These are phyloP conservation scores for Pachysandra terminalis DNA, from an alignment of 164 flowering plant genomes.

Conservation along the genomic window DNA sequence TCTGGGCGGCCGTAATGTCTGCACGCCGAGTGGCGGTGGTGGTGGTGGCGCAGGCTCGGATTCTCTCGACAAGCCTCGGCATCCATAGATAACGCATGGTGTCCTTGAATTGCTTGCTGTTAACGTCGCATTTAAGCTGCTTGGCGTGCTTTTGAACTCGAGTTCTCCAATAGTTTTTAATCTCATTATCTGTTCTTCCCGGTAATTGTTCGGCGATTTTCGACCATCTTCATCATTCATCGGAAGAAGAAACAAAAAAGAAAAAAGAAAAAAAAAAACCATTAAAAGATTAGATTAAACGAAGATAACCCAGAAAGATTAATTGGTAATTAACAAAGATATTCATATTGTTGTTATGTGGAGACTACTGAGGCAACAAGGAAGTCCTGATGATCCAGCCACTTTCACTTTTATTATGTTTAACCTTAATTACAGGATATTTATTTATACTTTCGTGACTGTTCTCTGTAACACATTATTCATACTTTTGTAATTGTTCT, in stretches of 20 bases:
- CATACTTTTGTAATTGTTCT: too few species aligned
- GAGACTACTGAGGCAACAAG: too few species aligned
- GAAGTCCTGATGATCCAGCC: too few species aligned
- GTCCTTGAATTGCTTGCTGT: slow-evolving; percentile 71
- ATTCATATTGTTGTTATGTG: too few species aligned
- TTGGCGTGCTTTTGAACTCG: slow-evolving; percentile 75
- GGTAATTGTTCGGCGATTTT: slow-evolving; percentile 29
- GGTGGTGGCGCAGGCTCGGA: slow-evolving; percentile 38
- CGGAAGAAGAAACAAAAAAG: background rate
- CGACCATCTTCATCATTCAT: slow-evolving; percentile 24
- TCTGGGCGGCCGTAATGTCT: background rate
- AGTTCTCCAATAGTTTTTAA: slow-evolving; percentile 50
- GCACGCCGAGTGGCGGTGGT: background rate
- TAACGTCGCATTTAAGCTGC: slow-evolving; percentile 69
- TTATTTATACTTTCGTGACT: too few species aligned
- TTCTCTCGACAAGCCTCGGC: slow-evolving; percentile 52
- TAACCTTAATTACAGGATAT: too few species aligned
- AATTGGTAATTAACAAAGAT: too few species aligned
- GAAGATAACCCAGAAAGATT: background rate
- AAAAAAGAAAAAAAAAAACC: background rate
- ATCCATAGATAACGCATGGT: slow-evolving; percentile 60
- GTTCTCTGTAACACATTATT: too few species aligned
- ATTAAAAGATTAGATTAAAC: slow-evolving; percentile 1
- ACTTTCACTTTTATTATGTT: too few species aligned
- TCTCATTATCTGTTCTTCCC: slow-evolving; percentile 36